Percentiles rank a stretch among this genome's conserved stretches.
These are phyloP conservation scores for Cunninghamia lanceolata DNA, from an alignment of 75 land plant species.

Conservation along the genomic window DNA sequence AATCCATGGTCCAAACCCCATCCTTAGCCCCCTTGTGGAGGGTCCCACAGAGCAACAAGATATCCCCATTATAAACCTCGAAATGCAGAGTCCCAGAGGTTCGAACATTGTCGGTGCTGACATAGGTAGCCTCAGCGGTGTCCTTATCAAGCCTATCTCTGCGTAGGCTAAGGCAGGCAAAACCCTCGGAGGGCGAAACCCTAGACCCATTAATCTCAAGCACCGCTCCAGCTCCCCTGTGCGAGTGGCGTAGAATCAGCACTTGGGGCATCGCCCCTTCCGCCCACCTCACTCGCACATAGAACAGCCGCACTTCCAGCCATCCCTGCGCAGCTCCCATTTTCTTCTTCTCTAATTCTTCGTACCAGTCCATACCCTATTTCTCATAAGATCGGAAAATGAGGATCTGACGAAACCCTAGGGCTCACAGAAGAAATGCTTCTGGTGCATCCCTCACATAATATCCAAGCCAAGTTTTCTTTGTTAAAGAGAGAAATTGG, in stretches of 20 bases:
- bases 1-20: conserved; percentile 70
- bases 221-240: conserved; percentile 54
- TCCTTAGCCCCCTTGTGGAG: conserved; percentile 49
- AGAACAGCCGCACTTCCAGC: conserved; percentile 78
- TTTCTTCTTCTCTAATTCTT: not conserved
- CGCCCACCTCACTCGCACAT: conserved; percentile 42
- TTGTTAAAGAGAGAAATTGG: too few species aligned
- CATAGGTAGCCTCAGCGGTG: conserved; percentile 78
- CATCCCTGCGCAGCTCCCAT: not conserved
- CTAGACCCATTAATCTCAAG: conserved; percentile 81
- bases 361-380: too few species aligned
- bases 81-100: conserved; percentile 63
- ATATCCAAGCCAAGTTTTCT: too few species aligned
- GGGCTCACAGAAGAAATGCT: too few species aligned
- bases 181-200: conserved; percentile 49
- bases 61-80: conserved; percentile 61
- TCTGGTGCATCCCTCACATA: too few species aligned
- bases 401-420: too few species aligned
- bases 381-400: too few species aligned
- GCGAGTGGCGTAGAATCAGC: conserved; percentile 61
- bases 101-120: conserved; percentile 76
- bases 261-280: conserved; percentile 24
- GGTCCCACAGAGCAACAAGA: conserved; percentile 61
- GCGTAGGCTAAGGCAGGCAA: conserved; percentile 39
- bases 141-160: conserved; percentile 82